A percentile compares a stretch with the other conserved stretches of the same genome.
Evolutionary conservation across 352 stramenopile species (phyloP).

Genomic region (Globisporangium solare): DNA sequence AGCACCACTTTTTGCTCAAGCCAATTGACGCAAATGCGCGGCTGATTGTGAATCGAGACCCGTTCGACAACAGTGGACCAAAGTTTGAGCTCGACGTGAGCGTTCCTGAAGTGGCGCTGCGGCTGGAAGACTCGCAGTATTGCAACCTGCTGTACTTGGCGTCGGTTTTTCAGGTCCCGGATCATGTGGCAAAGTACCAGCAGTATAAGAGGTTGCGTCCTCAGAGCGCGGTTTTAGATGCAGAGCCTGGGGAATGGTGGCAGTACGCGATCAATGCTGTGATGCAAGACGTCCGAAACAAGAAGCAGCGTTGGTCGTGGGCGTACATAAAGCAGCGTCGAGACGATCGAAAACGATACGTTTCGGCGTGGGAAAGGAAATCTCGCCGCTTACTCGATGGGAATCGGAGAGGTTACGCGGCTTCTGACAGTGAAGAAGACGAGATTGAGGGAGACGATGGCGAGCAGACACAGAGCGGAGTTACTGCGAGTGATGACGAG

Average conservation of each 20-base stretch:
- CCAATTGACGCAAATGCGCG: constrained; percentile 76
- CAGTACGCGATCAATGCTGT: constrained; percentile 70
- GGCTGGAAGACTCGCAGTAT: constrained; percentile 84
- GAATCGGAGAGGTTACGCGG: constrained; percentile 27
- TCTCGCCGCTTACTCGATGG: constrained; percentile 22
- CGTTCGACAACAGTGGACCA: constrained; percentile 64
- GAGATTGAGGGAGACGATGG: constrained; percentile 38
- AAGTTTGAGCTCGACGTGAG: constrained; percentile 82
- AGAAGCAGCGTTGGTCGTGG: constrained; percentile 76
- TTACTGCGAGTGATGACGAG: constrained; percentile 9
- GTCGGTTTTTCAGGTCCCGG: constrained; percentile 61
- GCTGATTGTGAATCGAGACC: constrained; percentile 80
- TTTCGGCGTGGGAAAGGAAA: constrained; percentile 53
- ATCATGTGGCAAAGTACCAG: constrained; percentile 76
- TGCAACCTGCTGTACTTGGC: constrained; percentile 82
- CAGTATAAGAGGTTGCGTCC: constrained; percentile 74
- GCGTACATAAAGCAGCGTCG: constrained; percentile 78
- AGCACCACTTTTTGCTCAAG: constrained; percentile 84
- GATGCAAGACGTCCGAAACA: constrained; percentile 49
- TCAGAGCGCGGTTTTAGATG: constrained; percentile 40
- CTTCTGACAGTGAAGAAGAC: constrained; percentile 61
- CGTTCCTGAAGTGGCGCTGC: constrained; percentile 73
- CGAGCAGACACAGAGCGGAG: constrained; percentile 5
- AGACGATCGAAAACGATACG: constrained; percentile 69
- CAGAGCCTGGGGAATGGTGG: constrained; percentile 65